Evolutionary conservation across 2,329 filamentous ascomycete species (phyloP).

Genomic region (Pseudocercospora fijiensis): DNA sequence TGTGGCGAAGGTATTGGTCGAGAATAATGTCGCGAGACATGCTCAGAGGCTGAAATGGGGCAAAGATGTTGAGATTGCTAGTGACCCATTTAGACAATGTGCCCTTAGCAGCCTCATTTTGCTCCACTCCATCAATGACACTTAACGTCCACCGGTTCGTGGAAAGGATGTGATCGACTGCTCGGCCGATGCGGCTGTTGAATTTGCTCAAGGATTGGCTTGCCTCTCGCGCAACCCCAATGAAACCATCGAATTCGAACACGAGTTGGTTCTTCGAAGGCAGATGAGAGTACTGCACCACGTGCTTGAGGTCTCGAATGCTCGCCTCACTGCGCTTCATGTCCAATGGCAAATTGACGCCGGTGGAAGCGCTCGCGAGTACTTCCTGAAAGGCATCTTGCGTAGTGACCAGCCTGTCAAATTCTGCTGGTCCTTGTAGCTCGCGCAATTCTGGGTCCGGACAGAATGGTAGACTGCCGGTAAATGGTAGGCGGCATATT

Average conservation of each 20-base stretch:
- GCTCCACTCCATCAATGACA: slow-evolving; percentile 62
- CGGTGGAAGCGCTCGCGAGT: slow-evolving; percentile 64
- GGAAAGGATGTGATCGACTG: slow-evolving; percentile 70
- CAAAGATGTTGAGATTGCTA: slow-evolving; percentile 48
- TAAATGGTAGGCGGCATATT: slow-evolving; percentile 68
- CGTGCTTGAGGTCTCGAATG: slow-evolving; percentile 69
- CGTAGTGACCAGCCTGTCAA: slow-evolving; percentile 70
- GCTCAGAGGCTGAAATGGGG: slow-evolving; percentile 61
- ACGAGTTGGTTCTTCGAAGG: slow-evolving; percentile 68
- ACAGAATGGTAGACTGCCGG: slow-evolving; percentile 65
- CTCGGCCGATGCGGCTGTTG: slow-evolving; percentile 71
- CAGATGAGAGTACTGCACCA: slow-evolving; percentile 69
- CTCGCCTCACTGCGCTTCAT: slow-evolving; percentile 76
- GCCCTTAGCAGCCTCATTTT: slow-evolving; percentile 43
- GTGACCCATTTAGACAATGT: slow-evolving; percentile 45
- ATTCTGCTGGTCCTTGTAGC: slow-evolving; percentile 54
- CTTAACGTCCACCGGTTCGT: slow-evolving; percentile 75
- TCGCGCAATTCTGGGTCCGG: slow-evolving; percentile 23
- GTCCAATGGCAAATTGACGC: slow-evolving; percentile 68
- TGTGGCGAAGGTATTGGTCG: slow-evolving; percentile 74
- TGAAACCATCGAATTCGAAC: slow-evolving; percentile 72
- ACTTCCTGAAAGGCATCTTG: slow-evolving; percentile 77
- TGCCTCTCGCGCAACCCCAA: slow-evolving; percentile 65
- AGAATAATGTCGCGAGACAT: slow-evolving; percentile 64
- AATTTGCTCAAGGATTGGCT: slow-evolving; percentile 69